These are phyloP conservation scores for Aspergillus kassunensis DNA, from an alignment of 495 filamentous ascomycete genomes.

Conservation along the genomic window DNA sequence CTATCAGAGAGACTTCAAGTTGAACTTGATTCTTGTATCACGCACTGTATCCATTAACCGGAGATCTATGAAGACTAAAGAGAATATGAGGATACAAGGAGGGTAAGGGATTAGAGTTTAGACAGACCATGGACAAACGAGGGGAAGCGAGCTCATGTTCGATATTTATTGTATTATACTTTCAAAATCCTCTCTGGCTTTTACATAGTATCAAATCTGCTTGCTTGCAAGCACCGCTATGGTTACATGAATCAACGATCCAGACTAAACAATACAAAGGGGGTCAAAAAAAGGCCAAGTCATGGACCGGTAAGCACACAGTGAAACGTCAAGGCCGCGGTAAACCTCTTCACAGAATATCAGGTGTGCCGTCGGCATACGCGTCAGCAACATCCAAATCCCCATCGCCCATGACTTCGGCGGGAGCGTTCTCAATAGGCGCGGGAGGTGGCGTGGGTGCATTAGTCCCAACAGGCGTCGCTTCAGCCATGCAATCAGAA, in stretches of 20 bases:
- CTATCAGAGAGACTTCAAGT: too few species aligned
- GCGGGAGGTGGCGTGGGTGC: conserved; percentile 25
- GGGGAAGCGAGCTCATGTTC: too few species aligned
- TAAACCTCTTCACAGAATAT: conserved; percentile 16
- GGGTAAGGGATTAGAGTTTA: too few species aligned
- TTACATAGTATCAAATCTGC: background rate
- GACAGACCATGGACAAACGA: too few species aligned
- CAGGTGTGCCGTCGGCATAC: conserved; percentile 26
- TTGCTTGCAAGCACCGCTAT: conserved; percentile 1
- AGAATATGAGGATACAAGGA: too few species aligned
- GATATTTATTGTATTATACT: too few species aligned
- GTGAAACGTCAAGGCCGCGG: too few species aligned
- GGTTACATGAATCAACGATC: background rate
- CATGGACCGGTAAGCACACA: background rate
- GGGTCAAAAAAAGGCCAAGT: background rate
- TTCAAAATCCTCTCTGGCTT: background rate
- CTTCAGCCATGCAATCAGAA: conserved; percentile 35
- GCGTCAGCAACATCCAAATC: conserved; percentile 32
- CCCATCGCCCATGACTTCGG: conserved; percentile 19
- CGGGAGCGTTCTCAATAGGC: conserved; percentile 12
- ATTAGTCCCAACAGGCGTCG: conserved; percentile 35
- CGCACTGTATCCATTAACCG: too few species aligned
- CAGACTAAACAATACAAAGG: background rate
- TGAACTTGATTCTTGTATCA: too few species aligned
- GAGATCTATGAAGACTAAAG: too few species aligned